Percentiles rank a stretch among this genome's conserved stretches.
These are phyloP conservation scores for Guadua angustifolia DNA, from an alignment of 176 grass and related monocot species.

Conservation along the genomic window DNA sequence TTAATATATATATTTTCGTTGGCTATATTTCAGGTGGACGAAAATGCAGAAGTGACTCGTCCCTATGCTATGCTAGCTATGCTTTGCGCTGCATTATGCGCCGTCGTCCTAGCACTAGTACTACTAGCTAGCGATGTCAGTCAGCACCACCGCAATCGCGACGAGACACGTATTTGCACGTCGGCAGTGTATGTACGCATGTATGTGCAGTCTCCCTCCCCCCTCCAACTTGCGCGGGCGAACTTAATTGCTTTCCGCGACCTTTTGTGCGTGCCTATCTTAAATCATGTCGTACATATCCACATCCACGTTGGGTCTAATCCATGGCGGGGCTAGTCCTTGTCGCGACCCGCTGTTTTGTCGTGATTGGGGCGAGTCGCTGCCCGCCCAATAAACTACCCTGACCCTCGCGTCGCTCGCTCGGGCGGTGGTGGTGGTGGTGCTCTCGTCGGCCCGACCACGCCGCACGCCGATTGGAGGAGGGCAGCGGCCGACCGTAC, in stretches of 20 bases:
- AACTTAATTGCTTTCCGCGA: too few relatives aligned
- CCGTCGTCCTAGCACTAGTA: neutral
- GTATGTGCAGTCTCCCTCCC: neutral
- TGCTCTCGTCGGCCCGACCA: too few relatives aligned
- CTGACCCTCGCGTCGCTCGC: too few relatives aligned
- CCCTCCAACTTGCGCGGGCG: neutral
- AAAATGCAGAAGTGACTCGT: too few relatives aligned
- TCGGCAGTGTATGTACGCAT: too few relatives aligned
- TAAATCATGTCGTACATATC: conserved; percentile 25
- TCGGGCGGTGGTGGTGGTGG: too few relatives aligned
- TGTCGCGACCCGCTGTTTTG: conserved; percentile 36
- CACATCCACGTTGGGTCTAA: neutral
- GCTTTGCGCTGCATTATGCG: neutral
- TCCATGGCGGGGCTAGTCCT: neutral
- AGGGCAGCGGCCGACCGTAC: too few relatives aligned
- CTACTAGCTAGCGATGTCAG: neutral
- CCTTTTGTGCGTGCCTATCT: neutral
- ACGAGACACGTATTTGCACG: neutral
- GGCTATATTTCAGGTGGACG: too few relatives aligned
- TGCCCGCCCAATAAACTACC: neutral
- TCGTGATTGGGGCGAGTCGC: neutral
- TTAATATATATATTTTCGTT: too few relatives aligned
- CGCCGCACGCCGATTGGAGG: too few relatives aligned
- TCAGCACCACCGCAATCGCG: neutral
- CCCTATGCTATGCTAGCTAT: too few relatives aligned